phyloP scores from a whole-genome alignment of 2,329 filamentous ascomycete species.

The Ophioceras dolichostomum region DNA sequence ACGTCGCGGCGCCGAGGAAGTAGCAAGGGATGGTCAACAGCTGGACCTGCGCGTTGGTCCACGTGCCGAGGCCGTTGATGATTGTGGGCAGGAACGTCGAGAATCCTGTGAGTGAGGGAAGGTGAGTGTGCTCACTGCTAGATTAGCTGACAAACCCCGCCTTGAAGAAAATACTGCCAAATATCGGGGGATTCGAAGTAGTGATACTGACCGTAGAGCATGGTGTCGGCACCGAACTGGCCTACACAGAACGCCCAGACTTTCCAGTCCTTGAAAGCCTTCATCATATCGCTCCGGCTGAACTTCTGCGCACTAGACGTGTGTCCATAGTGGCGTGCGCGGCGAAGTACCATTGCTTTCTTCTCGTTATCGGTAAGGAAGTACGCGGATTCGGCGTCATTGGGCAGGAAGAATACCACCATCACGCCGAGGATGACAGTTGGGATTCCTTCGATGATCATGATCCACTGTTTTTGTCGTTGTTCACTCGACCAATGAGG shows the following conservation, averaged over 20 bases:
- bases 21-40: conserved; percentile 72
- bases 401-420: conserved; percentile 46
- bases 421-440: conserved; percentile 41
- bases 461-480: conserved; percentile 25
- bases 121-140: too few species aligned
- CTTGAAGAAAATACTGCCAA: too few species aligned
- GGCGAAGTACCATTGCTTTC: conserved; percentile 29
- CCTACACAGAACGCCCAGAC: conserved; percentile 57
- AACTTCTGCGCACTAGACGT: conserved; percentile 33
- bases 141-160: too few species aligned
- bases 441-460: conserved; percentile 40
- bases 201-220: conserved; percentile 62
- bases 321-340: conserved; percentile 29
- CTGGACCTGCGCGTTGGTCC: conserved; percentile 54
- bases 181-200: too few species aligned
- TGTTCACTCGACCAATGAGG: too few species aligned
- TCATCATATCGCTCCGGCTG: conserved; percentile 47
- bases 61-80: conserved; percentile 54
- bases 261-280: conserved; percentile 63
- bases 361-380: conserved; percentile 48
- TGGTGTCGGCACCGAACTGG: conserved; percentile 63
- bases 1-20: conserved; percentile 56
- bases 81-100: conserved; percentile 72
- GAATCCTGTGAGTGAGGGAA: conserved; percentile 49
- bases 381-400: conserved; percentile 46